These are phyloP conservation scores for Thuja plicata DNA, from an alignment of 83 land plant genomes.

Conservation along the genomic window DNA sequence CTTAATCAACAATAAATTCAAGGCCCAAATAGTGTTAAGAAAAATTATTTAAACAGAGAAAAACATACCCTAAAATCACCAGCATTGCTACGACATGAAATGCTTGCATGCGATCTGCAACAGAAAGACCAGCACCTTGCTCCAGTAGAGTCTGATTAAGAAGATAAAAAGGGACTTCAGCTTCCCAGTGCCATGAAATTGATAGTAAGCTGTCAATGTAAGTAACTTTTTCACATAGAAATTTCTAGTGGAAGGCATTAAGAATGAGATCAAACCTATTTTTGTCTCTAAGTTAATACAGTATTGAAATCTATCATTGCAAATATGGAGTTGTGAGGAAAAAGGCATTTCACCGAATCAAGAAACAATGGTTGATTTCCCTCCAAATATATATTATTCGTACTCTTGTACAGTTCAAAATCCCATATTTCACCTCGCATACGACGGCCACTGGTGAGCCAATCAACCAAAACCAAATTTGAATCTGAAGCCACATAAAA, in stretches of 20 bases:
- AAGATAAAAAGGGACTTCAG: not conserved
- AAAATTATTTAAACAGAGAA: not conserved
- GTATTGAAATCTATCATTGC: not conserved
- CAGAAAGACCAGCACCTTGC: conserved; percentile 31
- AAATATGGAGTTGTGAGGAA: not conserved
- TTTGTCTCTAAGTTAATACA: not conserved
- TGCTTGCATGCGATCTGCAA: conserved; percentile 70
- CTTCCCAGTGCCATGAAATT: not conserved
- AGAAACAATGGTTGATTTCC: conserved; percentile 72
- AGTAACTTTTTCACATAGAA: not conserved
- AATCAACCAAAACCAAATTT: conserved; percentile 84
- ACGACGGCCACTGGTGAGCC: conserved; percentile 91
- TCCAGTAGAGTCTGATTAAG: conserved; percentile 58
- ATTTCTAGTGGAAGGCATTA: not conserved
- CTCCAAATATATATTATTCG: conserved; percentile 69
- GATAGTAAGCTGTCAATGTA: not conserved
- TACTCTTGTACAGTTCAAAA: conserved; percentile 71
- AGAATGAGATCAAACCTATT: not conserved
- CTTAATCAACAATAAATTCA: not conserved
- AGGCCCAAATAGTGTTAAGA: not conserved
- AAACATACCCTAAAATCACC: conserved; percentile 68
- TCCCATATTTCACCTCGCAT: conserved; percentile 90
- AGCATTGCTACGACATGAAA: conserved; percentile 88
- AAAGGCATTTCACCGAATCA: conserved; percentile 58
- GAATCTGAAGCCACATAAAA: conserved; percentile 60